phyloP scores from a whole-genome alignment of 1,284 basidiomycete genomes.

The Tetrapyrgos nigripes region DNA sequence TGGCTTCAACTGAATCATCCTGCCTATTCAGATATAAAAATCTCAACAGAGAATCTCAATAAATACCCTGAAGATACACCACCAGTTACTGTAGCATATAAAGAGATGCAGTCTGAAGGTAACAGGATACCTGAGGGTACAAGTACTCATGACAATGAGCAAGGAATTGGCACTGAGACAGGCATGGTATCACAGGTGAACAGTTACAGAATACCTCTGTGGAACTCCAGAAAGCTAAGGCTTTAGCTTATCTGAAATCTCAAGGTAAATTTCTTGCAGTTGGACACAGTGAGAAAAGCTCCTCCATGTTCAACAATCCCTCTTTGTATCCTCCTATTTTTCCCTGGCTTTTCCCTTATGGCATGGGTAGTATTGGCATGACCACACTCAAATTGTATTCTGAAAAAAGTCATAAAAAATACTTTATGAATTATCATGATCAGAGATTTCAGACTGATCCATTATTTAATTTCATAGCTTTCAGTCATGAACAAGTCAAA shows the following conservation, averaged over 20 bases:
- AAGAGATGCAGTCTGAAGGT: slow-evolving; percentile 5
- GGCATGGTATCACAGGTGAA: slow-evolving; percentile 33
- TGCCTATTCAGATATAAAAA: slow-evolving; percentile 42
- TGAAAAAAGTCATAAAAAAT: no score
- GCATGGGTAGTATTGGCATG: no score
- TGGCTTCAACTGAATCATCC: slow-evolving; percentile 46
- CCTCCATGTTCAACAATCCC: no score
- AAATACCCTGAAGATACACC: slow-evolving; percentile 34
- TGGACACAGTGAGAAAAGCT: slow-evolving; percentile 19
- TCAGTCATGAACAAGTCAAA: no score
- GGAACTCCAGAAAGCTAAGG: slow-evolving; percentile 25
- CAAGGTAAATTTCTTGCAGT: slow-evolving; percentile 26
- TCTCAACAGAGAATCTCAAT: slow-evolving; percentile 37
- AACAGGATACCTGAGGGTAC: slow-evolving; percentile 24
- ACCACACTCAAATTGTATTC: no score
- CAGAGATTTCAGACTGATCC: no score
- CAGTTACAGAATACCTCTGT: slow-evolving; percentile 21
- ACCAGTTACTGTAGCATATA: slow-evolving; percentile 38
- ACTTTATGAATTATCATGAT: no score
- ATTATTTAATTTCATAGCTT: no score
- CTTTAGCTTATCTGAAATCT: slow-evolving; percentile 26
- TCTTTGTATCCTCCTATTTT: no score
- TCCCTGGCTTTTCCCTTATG: no score
- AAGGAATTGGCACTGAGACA: slow-evolving; percentile 27
- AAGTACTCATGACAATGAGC: slow-evolving; percentile 28